Conservation (phyloP, 2,329 filamentous ascomycete species). For the Hypoxylon sp. region DNA sequence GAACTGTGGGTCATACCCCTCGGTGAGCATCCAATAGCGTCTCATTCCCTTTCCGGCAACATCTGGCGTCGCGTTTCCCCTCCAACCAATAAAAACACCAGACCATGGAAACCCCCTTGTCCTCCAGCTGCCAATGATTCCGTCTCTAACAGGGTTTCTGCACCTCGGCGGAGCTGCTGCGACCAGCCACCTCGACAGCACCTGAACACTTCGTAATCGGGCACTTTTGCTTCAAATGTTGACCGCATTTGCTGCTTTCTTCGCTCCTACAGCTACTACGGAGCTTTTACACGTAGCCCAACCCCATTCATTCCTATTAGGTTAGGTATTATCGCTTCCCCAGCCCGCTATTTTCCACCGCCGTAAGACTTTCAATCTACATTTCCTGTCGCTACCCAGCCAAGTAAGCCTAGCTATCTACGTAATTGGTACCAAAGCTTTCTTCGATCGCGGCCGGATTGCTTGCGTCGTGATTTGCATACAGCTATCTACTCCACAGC, state of each 20-base stretch:
- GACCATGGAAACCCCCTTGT: neutral
- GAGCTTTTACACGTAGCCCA: slow-evolving; percentile 40
- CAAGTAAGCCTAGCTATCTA: slow-evolving; percentile 12
- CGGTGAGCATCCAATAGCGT: slow-evolving; percentile 34
- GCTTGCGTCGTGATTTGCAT: slow-evolving; percentile 41
- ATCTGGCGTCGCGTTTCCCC: slow-evolving; percentile 35
- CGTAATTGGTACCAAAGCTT: slow-evolving; percentile 20
- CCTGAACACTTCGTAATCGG: slow-evolving; percentile 30
- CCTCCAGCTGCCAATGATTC: slow-evolving; percentile 32
- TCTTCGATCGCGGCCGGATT: slow-evolving; percentile 25
- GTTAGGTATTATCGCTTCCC: slow-evolving; percentile 28
- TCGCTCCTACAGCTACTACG: slow-evolving; percentile 19
- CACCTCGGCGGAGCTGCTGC: slow-evolving; percentile 30
- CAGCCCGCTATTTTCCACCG: slow-evolving; percentile 42
- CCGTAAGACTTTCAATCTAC: slow-evolving; percentile 25
- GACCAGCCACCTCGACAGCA: slow-evolving; percentile 43
- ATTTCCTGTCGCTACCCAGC: slow-evolving; percentile 1
- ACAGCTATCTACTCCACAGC: slow-evolving; percentile 32
- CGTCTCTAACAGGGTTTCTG: slow-evolving; percentile 30
- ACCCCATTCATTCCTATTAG: slow-evolving; percentile 31
- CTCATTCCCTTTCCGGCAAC: neutral
- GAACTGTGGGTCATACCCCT: neutral
- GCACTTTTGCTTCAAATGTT: slow-evolving; percentile 25
- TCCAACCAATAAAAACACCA: slow-evolving; percentile 41
- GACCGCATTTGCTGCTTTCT: slow-evolving; percentile 15